Base-by-base conservation (phyloP, 169 alveolate species). In the Plasmodium blacklocki region DNA sequence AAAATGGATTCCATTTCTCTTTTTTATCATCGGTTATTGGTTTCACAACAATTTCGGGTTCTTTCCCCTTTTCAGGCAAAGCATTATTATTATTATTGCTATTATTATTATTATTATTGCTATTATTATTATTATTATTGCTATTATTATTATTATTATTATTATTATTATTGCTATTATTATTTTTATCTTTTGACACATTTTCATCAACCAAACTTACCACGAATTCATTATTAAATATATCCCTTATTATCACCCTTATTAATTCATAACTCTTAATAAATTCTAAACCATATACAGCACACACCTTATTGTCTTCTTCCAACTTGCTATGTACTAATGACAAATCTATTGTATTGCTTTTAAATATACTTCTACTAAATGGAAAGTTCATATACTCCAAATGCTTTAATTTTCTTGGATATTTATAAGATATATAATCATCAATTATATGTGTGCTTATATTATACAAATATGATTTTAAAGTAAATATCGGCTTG, bases 401-500 rank as follows among this genome's bases (percentile, higher is more conserved):
- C 26, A 39, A 63, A n/a, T 50, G 9, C 23, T 78, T 78, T 21
- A 64, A 29, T 19, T 66, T 78, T 15, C 89, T 64, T 0, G 78
- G 59, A 59, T 66, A 64, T 18, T 1, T 78, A 26, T 64, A 66
- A 11, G 89, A 1, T 21, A 78, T 3, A 47, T 52, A 78, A 50
- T 78, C 89, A 70, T 78, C 89, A 23, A 6, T 64, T 19, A 49
- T 64, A 26, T 50, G 21, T 3, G 67, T 50, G 14, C 15, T 29
- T 8, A 58, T 50, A 18, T 78, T 78, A 45, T 15, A 19, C 21
- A 64, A 66, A n/a, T 78, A 78, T 7, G 89, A 78, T 14, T 19
- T 18, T 26, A 7, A 18, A 7, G 78, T 78, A 59, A 78, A 78
- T 45, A 49, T 0, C n/a, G 89, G 89, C 6, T 78, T 78, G 21